These are phyloP conservation scores for Chlamydomonas asymmetrica DNA, from an alignment of 139 green algal genomes.

Conservation along the genomic window DNA sequence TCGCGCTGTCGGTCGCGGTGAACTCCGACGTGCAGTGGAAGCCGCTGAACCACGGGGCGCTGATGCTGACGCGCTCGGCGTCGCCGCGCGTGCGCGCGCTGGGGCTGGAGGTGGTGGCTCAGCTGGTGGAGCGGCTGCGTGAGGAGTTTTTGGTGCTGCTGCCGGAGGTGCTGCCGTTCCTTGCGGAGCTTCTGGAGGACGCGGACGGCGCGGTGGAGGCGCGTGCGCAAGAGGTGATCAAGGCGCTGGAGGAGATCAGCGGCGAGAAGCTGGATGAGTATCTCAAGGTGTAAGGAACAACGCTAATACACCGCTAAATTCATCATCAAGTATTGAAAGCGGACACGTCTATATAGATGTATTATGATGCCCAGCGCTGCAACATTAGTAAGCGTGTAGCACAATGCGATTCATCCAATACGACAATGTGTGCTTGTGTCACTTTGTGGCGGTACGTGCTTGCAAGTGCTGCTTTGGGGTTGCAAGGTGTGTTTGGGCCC, in stretches of 20 bases:
- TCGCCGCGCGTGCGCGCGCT: conserved; percentile 21
- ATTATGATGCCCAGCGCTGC: too few relatives aligned
- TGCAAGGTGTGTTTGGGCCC: too few relatives aligned
- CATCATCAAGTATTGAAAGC: too few relatives aligned
- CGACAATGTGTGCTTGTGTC: too few relatives aligned
- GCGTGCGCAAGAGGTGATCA: conserved; percentile 61
- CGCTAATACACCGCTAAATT: too few relatives aligned
- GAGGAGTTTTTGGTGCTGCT: conserved; percentile 90
- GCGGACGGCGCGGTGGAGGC: conserved; percentile 64
- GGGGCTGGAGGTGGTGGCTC: conserved; percentile 47
- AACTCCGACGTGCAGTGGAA: conserved; percentile 81
- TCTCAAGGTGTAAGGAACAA: conserved; percentile 57
- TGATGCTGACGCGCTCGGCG: conserved; percentile 44
- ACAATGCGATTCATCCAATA: too few relatives aligned
- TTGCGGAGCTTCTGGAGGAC: conserved; percentile 93
- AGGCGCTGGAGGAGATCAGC: conserved; percentile 74
- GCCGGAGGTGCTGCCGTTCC: conserved; percentile 85
- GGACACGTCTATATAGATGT: too few relatives aligned
- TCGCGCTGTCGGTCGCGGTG: conserved; percentile 74
- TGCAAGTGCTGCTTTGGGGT: too few relatives aligned
- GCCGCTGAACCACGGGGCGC: conserved; percentile 77
- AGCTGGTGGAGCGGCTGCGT: conserved; percentile 64
- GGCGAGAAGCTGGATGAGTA: conserved; percentile 88
- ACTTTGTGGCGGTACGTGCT: too few relatives aligned
- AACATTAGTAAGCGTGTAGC: too few relatives aligned